These are phyloP conservation scores for Citrullus mucosospermus DNA, from an alignment of 306 rosid species.

Conservation along the genomic window DNA sequence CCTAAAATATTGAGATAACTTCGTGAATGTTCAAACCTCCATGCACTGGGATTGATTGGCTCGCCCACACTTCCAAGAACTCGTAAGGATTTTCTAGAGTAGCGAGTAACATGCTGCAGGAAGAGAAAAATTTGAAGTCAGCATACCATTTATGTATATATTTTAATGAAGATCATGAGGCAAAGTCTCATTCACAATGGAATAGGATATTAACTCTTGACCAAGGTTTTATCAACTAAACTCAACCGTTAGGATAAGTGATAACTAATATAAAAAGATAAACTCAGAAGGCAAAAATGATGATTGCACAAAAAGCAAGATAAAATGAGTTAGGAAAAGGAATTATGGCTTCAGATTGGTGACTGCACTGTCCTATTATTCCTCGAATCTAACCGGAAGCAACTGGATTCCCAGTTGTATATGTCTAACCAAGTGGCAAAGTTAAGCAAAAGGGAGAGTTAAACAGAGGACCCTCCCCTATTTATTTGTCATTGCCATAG, in stretches of 20 bases:
- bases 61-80: conserved; percentile 96
- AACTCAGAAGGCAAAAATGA: not conserved
- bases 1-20: not conserved
- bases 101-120: conserved; percentile 73
- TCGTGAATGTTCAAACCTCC: conserved; percentile 46
- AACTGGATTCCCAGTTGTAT: not conserved
- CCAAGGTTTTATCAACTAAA: not conserved
- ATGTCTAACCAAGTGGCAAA: not conserved
- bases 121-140: conserved; percentile 6
- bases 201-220: not conserved
- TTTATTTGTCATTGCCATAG: not conserved
- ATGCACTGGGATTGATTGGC: conserved; percentile 99
- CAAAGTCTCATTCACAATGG: not conserved
- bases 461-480: not conserved
- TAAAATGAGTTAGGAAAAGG: not conserved
- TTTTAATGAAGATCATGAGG: not conserved
- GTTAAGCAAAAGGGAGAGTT: not conserved
- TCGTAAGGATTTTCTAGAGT: conserved; percentile 80
- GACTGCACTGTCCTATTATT: not conserved
- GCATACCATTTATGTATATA: not conserved
- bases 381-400: not conserved
- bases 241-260: not conserved
- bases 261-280: not conserved
- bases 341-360: not conserved
- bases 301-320: not conserved